Base-by-base conservation (phyloP, 495 filamentous ascomycete species). In the Pseudomonodictys pantanalensis region DNA sequence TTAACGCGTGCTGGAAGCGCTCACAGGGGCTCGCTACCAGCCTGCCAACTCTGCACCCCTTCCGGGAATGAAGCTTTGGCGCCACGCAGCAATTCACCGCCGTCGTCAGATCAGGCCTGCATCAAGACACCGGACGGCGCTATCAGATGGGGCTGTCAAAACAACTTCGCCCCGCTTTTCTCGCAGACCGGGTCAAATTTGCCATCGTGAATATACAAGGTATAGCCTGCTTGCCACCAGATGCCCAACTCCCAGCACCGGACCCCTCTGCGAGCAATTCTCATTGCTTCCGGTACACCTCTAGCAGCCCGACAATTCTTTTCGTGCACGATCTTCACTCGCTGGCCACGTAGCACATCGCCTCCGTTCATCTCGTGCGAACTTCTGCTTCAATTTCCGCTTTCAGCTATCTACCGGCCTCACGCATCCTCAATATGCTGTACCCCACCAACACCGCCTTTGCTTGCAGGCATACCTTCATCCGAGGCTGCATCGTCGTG, bases 361-460 rank as follows among this genome's bases (percentile, higher is more conserved):
- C 35, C 28, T 33, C 22, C 11, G 24, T 12, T 52, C 35, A 45
- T 32, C 23, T 24, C 39, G 18, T 3, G 26, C 35, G 29, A 2
- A n/a, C 5, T 23, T 3, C 9, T 53, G 10, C 5, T 15, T 22
- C 28, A 51, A 25, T 25, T 22, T 11, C 47, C 24, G 11, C 24
- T 8, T 9, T 26, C 38, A 22, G 4, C 22, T 51, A 11, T 25
- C 46, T 58, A 41, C 11, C 17, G 18, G 22, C 30, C 29, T 43
- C 47, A 65, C 22, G 52, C 52, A 2, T 65, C 62, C 41, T 65
- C 56, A 24, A 65, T 60, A 24, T 65, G 62, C 51, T 56, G 52
- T 32, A 52, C 62, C 2, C 33, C 51, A 17, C 35, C 32, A 33
- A 47, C 28, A 20, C 23, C 30, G 15, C 62, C 56, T 24, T 57